Percentiles rank a stretch among this genome's conserved stretches.
These are phyloP conservation scores for Magnolia sinica DNA, from an alignment of 164 flowering plant genomes.

Conservation along the genomic window DNA sequence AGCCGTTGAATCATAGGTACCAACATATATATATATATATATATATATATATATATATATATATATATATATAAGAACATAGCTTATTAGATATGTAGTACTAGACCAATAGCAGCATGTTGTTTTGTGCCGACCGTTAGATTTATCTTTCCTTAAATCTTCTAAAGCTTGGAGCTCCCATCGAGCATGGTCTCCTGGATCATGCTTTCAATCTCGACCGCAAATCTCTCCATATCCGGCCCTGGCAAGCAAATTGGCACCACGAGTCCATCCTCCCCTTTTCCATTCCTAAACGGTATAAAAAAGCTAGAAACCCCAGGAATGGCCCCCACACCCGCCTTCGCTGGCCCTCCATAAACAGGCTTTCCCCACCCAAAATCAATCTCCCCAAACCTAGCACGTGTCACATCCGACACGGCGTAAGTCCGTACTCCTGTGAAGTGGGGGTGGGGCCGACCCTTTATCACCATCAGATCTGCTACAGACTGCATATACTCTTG, in stretches of 20 bases:
- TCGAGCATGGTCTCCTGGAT: neutral
- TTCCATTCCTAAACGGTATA: constrained; percentile 34
- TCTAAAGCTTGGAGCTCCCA: too few relatives aligned
- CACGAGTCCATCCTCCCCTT: constrained; percentile 7
- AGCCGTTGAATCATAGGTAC: too few relatives aligned
- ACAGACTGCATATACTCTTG: constrained; percentile 28
- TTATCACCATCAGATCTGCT: constrained; percentile 25
- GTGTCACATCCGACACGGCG: constrained; percentile 47
- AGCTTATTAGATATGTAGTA: too few relatives aligned
- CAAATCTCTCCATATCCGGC: constrained; percentile 44
- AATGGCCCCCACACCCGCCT: constrained; percentile 38
- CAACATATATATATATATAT: too few relatives aligned
- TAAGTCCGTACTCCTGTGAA: constrained; percentile 29
- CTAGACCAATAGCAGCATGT: too few relatives aligned
- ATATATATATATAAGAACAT: too few relatives aligned
- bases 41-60: too few relatives aligned
- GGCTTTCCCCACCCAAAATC: constrained; percentile 69
- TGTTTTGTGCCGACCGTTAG: too few relatives aligned
- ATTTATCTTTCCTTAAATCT: too few relatives aligned
- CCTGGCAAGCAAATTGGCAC: constrained; percentile 50
- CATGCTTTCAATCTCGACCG: constrained; percentile 27
- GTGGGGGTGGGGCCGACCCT: constrained; percentile 26
- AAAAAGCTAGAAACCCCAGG: constrained; percentile 41
- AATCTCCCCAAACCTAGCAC: constrained; percentile 39
- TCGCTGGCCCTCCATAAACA: constrained; percentile 47